Evolutionary conservation across 2,329 filamentous ascomycete genomes (phyloP).

Genomic region (Aspergillus persii): DNA sequence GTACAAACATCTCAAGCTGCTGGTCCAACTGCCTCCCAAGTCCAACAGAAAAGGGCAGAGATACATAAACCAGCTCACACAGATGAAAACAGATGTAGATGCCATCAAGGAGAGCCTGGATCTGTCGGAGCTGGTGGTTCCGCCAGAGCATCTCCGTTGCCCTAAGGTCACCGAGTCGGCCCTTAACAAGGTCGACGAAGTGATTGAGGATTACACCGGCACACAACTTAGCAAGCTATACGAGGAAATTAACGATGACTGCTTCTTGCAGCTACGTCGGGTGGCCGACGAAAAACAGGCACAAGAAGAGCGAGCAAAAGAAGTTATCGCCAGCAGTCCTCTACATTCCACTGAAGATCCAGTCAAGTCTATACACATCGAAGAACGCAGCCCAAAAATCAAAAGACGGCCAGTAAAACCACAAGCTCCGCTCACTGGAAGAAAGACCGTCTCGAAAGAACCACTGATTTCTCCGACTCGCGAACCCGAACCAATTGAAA

Average conservation of each 20-base stretch:
- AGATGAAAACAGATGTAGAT: background rate
- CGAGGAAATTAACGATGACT: conserved; percentile 43
- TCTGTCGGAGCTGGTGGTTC: background rate
- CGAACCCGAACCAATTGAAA: background rate
- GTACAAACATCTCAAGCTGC: background rate
- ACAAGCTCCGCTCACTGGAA: conserved; percentile 18
- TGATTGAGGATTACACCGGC: conserved; percentile 40
- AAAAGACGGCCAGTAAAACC: conserved; percentile 45
- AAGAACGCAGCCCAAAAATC: conserved; percentile 42
- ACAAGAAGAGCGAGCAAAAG: background rate
- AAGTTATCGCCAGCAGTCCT: background rate
- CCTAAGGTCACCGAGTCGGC: conserved; percentile 34
- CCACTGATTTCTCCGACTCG: background rate
- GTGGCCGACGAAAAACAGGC: conserved; percentile 15
- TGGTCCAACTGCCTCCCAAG: background rate
- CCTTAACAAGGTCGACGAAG: conserved; percentile 38
- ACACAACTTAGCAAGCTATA: conserved; percentile 46
- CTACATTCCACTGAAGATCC: background rate
- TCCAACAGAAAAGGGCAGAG: background rate
- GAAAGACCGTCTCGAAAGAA: background rate
- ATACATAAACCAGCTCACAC: background rate
- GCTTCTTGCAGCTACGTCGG: conserved; percentile 32
- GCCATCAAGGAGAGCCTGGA: background rate
- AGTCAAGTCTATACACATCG: conserved; percentile 15
- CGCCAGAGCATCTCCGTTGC: background rate